Evolutionary conservation across 192 early-diverging fungal genomes (phyloP), one percentile per base, ranked within the genome.

Genomic region (Entrophospora sp.): DNA sequence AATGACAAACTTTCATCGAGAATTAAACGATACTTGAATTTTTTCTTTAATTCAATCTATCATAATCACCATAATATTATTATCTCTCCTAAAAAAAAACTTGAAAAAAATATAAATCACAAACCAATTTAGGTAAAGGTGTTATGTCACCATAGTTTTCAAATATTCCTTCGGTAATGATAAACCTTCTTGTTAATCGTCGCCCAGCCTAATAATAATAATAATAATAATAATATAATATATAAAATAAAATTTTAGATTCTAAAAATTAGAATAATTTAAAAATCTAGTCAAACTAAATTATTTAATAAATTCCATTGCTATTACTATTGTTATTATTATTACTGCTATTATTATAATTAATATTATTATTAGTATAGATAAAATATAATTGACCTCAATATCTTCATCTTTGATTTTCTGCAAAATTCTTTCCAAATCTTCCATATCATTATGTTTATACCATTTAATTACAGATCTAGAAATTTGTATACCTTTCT

Each of bases 361-460:
- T n/a, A n/a, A n/a, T n/a, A n/a, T n/a, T n/a, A n/a, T n/a, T n/a
- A n/a, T n/a, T n/a, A n/a, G n/a, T n/a, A n/a, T n/a, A n/a, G n/a
- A n/a, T n/a, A n/a, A n/a, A n/a, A n/a, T n/a, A n/a, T n/a, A n/a
- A n/a, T n/a, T n/a, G 46, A 85, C 85, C 52, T 69, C 65, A 18
- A 62, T 59, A 44, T 82, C 75, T 62, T 95, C 90, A 44, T 55
- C 68, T 53, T 88, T 73, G 53, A 97, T 82, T 34, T 89, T 83
- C 48, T 84, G 66, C 56, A 98, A 75, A 16, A 95, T 82, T 43
- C 86, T 85, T 71, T 98, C 92, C 20, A 98, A 75, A 68, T 98
- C 93, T 10, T 84, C 80, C 89, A 98, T 89, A 68, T 98, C 93
- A 72, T 98, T 98, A 79, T 98, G 95, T 69, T 94, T 94, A 73